A percentile compares a stretch with the other conserved stretches of the same genome.
Conservation (phyloP, 192 early-diverging fungal genomes). For the Irineochytrium annulatum region DNA sequence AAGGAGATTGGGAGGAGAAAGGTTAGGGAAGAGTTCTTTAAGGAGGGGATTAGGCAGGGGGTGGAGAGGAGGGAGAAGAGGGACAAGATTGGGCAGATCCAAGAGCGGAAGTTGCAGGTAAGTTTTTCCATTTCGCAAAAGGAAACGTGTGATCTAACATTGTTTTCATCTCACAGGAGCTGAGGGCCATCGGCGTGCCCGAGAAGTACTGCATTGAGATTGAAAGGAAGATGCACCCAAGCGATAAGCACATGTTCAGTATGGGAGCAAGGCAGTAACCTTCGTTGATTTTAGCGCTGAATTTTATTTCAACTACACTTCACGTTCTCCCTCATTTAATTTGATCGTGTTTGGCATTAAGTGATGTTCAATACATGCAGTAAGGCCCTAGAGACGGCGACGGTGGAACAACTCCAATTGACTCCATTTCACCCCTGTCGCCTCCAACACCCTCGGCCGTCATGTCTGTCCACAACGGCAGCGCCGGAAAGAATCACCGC, state of each 20-base stretch:
- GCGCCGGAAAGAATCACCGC: no score
- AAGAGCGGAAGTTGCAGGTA: slow-evolving; percentile 50
- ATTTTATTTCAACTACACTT: no score
- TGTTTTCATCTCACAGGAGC: slow-evolving; percentile 34
- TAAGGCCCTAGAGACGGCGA: no score
- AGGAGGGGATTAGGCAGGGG: slow-evolving; percentile 48
- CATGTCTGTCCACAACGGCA: no score
- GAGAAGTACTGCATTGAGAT: slow-evolving; percentile 58
- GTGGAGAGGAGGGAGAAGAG: slow-evolving; percentile 50
- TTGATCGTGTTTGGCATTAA: no score
- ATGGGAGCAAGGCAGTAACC: slow-evolving; percentile 5
- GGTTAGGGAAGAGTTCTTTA: slow-evolving; percentile 54
- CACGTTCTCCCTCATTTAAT: no score
- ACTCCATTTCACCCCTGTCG: no score
- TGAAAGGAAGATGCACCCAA: slow-evolving; percentile 41
- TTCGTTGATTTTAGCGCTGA: no score
- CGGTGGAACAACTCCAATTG: no score
- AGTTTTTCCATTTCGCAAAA: no score
- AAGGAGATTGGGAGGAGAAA: slow-evolving; percentile 42
- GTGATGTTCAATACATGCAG: no score
- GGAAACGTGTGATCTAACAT: slow-evolving; percentile 42
- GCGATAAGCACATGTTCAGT: slow-evolving; percentile 25
- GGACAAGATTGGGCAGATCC: slow-evolving; percentile 52
- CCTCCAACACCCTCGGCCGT: no score
- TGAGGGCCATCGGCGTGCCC: slow-evolving; percentile 46